phyloP scores from a whole-genome alignment of 768 basidiomycete genomes.

The Lepiota venenata region DNA sequence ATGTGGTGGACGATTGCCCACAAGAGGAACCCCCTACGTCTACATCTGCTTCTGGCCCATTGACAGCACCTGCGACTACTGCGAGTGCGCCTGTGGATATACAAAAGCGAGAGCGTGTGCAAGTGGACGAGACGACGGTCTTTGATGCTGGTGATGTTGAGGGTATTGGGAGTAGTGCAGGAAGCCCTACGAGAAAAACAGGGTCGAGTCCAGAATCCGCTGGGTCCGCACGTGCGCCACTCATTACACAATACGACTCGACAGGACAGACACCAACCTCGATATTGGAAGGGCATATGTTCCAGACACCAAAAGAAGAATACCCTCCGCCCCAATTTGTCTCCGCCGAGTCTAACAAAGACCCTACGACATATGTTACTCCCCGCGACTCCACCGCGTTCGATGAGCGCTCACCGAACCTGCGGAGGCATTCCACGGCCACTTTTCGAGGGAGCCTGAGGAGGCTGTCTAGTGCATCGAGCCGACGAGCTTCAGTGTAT shows the following conservation, averaged over 20 bases:
- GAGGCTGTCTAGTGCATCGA: constrained; percentile 17
- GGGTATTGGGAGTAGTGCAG: constrained; percentile 11
- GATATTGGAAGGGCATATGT: constrained; percentile 8
- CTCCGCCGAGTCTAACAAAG: too few species aligned
- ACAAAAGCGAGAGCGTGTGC: constrained; percentile 16
- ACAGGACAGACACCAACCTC: not conserved
- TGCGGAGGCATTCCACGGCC: not conserved
- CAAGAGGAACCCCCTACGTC: constrained; percentile 8
- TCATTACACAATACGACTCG: constrained; percentile 6
- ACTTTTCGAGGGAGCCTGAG: constrained; percentile 4
- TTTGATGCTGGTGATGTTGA: constrained; percentile 31
- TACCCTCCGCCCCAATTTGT: too few species aligned
- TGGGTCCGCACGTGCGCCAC: not conserved
- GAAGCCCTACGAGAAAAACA: constrained; percentile 13
- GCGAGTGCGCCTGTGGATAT: constrained; percentile 6
- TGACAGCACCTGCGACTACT: not conserved
- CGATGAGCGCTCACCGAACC: not conserved
- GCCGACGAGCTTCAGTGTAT: constrained; percentile 40
- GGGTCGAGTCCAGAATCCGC: not conserved
- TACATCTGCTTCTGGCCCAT: constrained; percentile 2
- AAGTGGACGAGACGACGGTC: constrained; percentile 24
- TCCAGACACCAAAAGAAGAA: not conserved
- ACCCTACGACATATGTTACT: not conserved
- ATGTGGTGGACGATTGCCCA: constrained; percentile 54
- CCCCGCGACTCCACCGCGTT: not conserved